phyloP scores from a whole-genome alignment of 352 stramenopile genomes.

The Phytophthora tubulina region DNA sequence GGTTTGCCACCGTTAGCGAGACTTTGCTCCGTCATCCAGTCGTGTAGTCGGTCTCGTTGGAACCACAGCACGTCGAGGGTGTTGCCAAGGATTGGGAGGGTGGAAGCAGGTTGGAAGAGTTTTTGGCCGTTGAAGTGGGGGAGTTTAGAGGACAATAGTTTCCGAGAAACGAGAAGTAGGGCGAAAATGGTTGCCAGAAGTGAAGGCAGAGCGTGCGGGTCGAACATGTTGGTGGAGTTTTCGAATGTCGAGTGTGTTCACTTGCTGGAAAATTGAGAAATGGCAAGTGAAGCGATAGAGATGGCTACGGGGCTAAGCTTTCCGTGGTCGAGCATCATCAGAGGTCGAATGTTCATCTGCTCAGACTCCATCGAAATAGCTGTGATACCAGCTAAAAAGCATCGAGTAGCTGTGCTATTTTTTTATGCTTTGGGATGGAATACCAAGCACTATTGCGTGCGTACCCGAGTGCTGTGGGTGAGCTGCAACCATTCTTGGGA shows the following conservation, averaged over 20 bases:
- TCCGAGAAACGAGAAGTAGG: constrained; percentile 18
- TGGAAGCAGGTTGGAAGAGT: constrained; percentile 37
- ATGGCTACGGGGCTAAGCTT: neutral
- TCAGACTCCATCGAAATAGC: neutral
- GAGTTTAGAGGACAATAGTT: neutral
- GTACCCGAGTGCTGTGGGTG: neutral
- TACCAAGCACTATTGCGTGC: neutral
- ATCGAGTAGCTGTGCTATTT: neutral
- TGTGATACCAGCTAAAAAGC: constrained; percentile 11
- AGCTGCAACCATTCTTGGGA: too few relatives aligned
- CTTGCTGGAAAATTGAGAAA: constrained; percentile 7
- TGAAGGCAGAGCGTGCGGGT: constrained; percentile 7
- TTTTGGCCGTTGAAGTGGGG: constrained; percentile 6
- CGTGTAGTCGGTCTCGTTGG: constrained; percentile 54
- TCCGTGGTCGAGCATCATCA: neutral
- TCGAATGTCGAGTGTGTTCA: neutral
- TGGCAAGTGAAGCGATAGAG: constrained; percentile 1
- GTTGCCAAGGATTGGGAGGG: constrained; percentile 56
- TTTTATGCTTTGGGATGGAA: neutral
- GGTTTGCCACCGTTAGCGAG: constrained; percentile 33
- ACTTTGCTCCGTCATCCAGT: constrained; percentile 63
- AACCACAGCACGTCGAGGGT: constrained; percentile 59
- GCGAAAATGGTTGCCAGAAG: constrained; percentile 9
- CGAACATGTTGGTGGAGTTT: constrained; percentile 2
- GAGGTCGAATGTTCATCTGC: neutral